Base-by-base conservation (phyloP, 2,329 filamentous ascomycete genomes). In the Pseudogymnoascus sp. region DNA sequence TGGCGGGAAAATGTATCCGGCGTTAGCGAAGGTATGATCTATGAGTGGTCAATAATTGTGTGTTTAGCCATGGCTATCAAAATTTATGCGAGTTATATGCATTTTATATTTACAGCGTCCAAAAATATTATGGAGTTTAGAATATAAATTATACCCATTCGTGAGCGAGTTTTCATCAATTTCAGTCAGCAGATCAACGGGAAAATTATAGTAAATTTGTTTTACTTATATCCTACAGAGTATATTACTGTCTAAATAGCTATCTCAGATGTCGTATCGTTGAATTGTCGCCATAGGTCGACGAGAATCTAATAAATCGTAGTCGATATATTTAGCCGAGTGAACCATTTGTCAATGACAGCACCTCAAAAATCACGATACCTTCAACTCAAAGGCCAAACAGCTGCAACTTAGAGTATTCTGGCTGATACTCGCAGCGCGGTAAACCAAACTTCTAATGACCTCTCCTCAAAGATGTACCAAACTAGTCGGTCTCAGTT, bases 291-390 rank as follows among this genome's bases (percentile, higher is more conserved):
- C 19, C 19, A 44, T 44, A 4, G 8, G 11, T 42, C 8, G 38
- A 42, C 16, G 19, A 42, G 38, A 11, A 44, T 44, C 11, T 19
- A 14, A n/a, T 29, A 31, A 53, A 56, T 33, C 10, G 50, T 21
- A 33, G 29, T 33, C 26, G n/a, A 33, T 56, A 56, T 56, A 31
- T 53, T 53, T 56, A 56, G 50, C 50, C 47, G 50, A 56, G 29
- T 13, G n/a, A 10, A 56, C 4, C 14, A 56, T 56, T 14, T 56
- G 29, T 33, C 50, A 56, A 33, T 56, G 26, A 21, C 16, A 56
- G 24, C 16, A 33, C 29, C 29, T 21, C 26, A 6, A 56, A 33
- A 56, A n/a, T 16, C 29, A 56, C 50, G n/a, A 56, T 56, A 56
- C 50, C 29, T 33, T 33, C 50, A 33, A 33, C 50, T 29, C 44